phyloP scores from a whole-genome alignment of 192 early-diverging fungal genomes.

The Backusella australiensis region DNA sequence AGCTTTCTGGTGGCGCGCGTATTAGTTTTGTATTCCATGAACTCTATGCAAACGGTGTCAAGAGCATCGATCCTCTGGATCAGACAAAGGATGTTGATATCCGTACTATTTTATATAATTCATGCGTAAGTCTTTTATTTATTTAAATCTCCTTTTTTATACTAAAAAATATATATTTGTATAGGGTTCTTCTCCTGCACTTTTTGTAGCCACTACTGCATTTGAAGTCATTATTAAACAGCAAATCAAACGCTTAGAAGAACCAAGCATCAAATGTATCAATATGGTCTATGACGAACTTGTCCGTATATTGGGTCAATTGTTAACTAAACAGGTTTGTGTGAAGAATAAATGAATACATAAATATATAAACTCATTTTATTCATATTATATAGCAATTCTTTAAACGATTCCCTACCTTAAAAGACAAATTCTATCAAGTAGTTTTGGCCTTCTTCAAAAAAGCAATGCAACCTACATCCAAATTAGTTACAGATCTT shows the following conservation, averaged over 20 bases:
- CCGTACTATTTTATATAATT: slow-evolving; percentile 97
- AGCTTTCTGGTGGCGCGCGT: slow-evolving; percentile 97
- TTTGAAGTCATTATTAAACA: slow-evolving; percentile 99
- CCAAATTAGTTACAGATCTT: slow-evolving; percentile 92
- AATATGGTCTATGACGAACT: slow-evolving; percentile 98
- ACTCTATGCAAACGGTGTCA: slow-evolving; percentile 88
- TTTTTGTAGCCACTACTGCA: slow-evolving; percentile 97
- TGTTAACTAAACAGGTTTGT: slow-evolving; percentile 82
- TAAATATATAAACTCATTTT: too few relatives aligned
- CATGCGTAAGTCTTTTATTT: slow-evolving; percentile 55
- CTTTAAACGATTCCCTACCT: slow-evolving; percentile 95
- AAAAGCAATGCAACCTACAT: slow-evolving; percentile 86
- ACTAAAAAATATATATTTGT: background rate
- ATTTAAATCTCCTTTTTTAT: too few relatives aligned
- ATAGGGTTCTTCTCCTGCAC: slow-evolving; percentile 92
- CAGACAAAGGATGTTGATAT: slow-evolving; percentile 99
- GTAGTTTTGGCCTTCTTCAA: slow-evolving; percentile 97
- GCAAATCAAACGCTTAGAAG: slow-evolving; percentile 98
- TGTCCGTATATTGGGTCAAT: slow-evolving; percentile 91
- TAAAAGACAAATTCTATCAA: slow-evolving; percentile 90
- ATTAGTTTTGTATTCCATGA: slow-evolving; percentile 99
- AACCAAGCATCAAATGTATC: slow-evolving; percentile 95
- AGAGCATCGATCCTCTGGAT: slow-evolving; percentile 96
- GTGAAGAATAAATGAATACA: background rate
- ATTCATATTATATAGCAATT: slow-evolving; percentile 37